Evolutionary conservation across 768 basidiomycete species (phyloP).

Genomic region (Xanthoconium purpureum): DNA sequence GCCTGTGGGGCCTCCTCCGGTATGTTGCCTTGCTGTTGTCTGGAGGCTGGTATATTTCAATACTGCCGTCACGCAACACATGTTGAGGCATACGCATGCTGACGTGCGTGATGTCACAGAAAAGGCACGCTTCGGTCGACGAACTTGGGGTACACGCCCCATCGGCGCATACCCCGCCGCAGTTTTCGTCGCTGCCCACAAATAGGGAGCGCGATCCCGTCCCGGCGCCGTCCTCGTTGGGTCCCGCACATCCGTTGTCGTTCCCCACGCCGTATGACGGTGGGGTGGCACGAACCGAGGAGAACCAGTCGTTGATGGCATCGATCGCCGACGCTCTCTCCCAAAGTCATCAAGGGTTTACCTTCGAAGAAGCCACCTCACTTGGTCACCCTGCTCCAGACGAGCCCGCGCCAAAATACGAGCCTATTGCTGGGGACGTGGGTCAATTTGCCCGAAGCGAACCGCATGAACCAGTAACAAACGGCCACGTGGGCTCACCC

Average conservation of each 20-base stretch:
- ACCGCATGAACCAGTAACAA: constrained; percentile 16
- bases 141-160: constrained; percentile 24
- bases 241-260: constrained; percentile 4
- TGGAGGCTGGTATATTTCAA: constrained; percentile 12
- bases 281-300: constrained; percentile 13
- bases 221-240: constrained; percentile 8
- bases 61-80: constrained; percentile 13
- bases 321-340: constrained; percentile 39
- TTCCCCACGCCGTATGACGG: constrained; percentile 5
- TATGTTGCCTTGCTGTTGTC: constrained; percentile 24
- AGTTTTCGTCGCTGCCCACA: constrained; percentile 66
- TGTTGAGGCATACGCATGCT: constrained; percentile 7
- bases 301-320: constrained; percentile 36
- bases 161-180: constrained; percentile 10
- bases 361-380: constrained; percentile 24
- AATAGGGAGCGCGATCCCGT: constrained; percentile 38
- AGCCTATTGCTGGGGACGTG: constrained; percentile 17
- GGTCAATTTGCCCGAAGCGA: constrained; percentile 11
- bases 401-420: constrained; percentile 40
- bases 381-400: constrained; percentile 20
- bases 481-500: constrained; percentile 11
- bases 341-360: constrained; percentile 22
- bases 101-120: constrained; percentile 11
- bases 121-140: constrained; percentile 22
- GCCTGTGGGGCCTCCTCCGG: constrained; percentile 10